Conservation (phyloP, 805 yeast species). For the Cyberlindnera japonica region DNA sequence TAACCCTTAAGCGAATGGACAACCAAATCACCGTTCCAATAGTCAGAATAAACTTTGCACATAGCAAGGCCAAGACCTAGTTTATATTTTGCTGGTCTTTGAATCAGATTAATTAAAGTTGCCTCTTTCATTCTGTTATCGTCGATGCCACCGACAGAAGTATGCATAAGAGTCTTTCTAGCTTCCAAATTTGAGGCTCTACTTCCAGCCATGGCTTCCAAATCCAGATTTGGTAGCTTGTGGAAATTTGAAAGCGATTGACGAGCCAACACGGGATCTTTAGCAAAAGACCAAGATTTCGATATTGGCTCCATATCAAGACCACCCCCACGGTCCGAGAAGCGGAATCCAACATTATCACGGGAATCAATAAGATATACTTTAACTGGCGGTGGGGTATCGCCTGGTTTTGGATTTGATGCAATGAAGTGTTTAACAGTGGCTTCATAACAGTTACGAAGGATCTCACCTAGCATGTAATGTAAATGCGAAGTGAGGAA, state of each 20-base stretch:
- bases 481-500: constrained; percentile 84
- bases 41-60: constrained; percentile 90
- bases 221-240: constrained; percentile 58
- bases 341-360: constrained; percentile 66
- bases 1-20: constrained; percentile 84
- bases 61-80: constrained; percentile 89
- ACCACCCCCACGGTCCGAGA: constrained; percentile 93
- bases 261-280: constrained; percentile 56
- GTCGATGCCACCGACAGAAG: constrained; percentile 40
- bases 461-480: constrained; percentile 80
- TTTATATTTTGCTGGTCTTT: constrained; percentile 70
- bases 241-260: constrained; percentile 64
- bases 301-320: constrained; percentile 53
- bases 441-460: constrained; percentile 83
- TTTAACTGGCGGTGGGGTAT: constrained; percentile 65
- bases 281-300: constrained; percentile 85
- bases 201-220: constrained; percentile 19
- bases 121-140: constrained; percentile 28
- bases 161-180: constrained; percentile 30
- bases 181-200: constrained; percentile 26
- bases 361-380: constrained; percentile 68
- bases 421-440: constrained; percentile 50
- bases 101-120: constrained; percentile 60
- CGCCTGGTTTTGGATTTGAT: constrained; percentile 29
- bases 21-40: constrained; percentile 90